These are phyloP conservation scores for Wickerhamomyces strasburgensis DNA, from an alignment of 805 yeast genomes.

Conservation along the genomic window DNA sequence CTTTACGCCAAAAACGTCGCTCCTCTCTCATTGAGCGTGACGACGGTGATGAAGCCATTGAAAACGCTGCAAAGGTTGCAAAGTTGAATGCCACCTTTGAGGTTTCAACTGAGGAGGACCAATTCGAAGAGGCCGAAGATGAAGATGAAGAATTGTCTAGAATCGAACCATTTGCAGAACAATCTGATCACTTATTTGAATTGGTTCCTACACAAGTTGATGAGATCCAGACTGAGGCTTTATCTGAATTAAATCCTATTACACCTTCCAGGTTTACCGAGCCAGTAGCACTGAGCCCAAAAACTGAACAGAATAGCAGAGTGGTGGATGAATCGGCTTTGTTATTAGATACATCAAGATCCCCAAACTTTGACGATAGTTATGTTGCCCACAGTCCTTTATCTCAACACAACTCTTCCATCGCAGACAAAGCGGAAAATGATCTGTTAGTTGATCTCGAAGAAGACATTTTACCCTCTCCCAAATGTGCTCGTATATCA, in stretches of 20 bases:
- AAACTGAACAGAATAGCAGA: conserved; percentile 26
- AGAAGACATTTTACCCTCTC: conserved; percentile 6
- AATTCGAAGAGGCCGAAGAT: conserved; percentile 22
- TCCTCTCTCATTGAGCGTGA: conserved; percentile 23
- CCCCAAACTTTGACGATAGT: conserved; percentile 20
- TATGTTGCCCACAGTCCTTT: conserved; percentile 17
- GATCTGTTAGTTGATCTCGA: conserved; percentile 7
- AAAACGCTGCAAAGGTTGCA: conserved; percentile 9
- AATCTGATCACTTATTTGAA: no score
- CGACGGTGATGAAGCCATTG: conserved; percentile 12
- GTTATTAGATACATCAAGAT: conserved; percentile 16
- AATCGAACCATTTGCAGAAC: conserved; percentile 17
- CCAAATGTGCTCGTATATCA: conserved; percentile 5
- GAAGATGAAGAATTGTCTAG: conserved; percentile 24
- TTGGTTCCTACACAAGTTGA: neutral
- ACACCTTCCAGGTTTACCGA: conserved; percentile 30
- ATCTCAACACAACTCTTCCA: conserved; percentile 7
- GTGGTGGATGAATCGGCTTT: conserved; percentile 17
- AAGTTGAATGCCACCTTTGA: conserved; percentile 5
- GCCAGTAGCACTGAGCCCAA: conserved; percentile 28
- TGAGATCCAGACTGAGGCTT: neutral
- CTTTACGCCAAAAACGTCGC: conserved; percentile 13
- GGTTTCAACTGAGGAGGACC: conserved; percentile 1
- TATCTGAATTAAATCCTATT: neutral
- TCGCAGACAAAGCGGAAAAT: conserved; percentile 9